These are phyloP conservation scores for Alternaria postmessia DNA, from an alignment of 2,329 filamentous ascomycete species.

Conservation along the genomic window DNA sequence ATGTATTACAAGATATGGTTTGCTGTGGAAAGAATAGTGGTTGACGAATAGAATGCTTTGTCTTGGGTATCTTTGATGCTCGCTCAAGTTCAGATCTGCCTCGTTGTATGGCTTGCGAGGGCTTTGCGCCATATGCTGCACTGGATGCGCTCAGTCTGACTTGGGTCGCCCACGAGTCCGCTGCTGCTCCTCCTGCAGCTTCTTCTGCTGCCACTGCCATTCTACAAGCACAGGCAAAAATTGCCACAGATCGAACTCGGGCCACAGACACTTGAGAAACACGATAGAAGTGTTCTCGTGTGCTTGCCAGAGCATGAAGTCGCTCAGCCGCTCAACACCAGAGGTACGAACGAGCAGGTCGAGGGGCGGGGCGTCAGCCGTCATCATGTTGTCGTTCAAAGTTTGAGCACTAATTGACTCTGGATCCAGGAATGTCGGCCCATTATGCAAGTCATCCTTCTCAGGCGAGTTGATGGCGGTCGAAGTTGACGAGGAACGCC, in stretches of 20 bases:
- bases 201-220: constrained; percentile 74
- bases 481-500: constrained; percentile 49
- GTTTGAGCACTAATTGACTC: constrained; percentile 87
- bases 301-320: constrained; percentile 99
- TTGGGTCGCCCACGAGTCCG: constrained; percentile 40
- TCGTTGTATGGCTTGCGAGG: constrained; percentile 9
- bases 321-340: constrained; percentile 88
- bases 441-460: constrained; percentile 35
- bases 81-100: constrained; percentile 19
- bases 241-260: constrained; percentile 92
- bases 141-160: constrained; percentile 28
- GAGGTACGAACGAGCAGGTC: constrained; percentile 93
- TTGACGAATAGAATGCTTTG: constrained; percentile 31
- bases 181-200: constrained; percentile 50
- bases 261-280: constrained; percentile 92
- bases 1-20: constrained; percentile 21
- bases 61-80: constrained; percentile 38
- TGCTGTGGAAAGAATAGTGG: constrained; percentile 19
- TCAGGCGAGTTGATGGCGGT: constrained; percentile 48
- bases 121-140: constrained; percentile 9
- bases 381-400: constrained; percentile 87
- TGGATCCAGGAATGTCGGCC: constrained; percentile 67
- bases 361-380: constrained; percentile 81
- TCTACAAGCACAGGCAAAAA: constrained; percentile 92
- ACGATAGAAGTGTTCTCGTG: constrained; percentile 92